These are phyloP conservation scores for Geotrichum carabidarum DNA, from an alignment of 1,139 yeast species.

Conservation along the genomic window DNA sequence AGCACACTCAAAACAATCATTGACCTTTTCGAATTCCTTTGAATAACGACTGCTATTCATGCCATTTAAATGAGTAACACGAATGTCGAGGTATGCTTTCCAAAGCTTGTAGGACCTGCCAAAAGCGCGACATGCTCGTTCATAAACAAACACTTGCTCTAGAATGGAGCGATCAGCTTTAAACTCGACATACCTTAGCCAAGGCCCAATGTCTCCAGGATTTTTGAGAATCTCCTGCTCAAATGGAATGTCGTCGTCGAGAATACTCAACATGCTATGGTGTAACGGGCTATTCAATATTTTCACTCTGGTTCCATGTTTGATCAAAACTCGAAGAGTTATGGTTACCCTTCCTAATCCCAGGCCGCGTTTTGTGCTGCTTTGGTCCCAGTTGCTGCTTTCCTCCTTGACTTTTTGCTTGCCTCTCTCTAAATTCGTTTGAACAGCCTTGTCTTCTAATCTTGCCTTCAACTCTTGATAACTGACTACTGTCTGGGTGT, in stretches of 20 bases:
- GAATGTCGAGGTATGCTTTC: slow-evolving; percentile 47
- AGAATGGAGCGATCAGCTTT: slow-evolving; percentile 36
- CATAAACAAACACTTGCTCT: slow-evolving; percentile 45
- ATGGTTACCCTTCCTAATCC: slow-evolving; percentile 13
- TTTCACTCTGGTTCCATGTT: not conserved
- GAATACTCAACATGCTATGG: slow-evolving; percentile 14
- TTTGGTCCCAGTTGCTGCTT: slow-evolving; percentile 11
- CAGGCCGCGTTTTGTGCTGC: slow-evolving; percentile 8
- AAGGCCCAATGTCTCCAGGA: slow-evolving; percentile 44
- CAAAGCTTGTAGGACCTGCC: slow-evolving; percentile 55
- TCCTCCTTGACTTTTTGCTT: not conserved
- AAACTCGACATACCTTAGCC: slow-evolving; percentile 52
- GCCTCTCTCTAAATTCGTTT: not conserved
- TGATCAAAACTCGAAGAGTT: not conserved
- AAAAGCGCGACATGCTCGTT: slow-evolving; percentile 49
- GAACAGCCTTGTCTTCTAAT: not conserved
- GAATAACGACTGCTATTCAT: slow-evolving; percentile 34
- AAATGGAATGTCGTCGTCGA: slow-evolving; percentile 40
- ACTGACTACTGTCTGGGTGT: not conserved
- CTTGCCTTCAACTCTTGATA: not conserved
- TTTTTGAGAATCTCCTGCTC: slow-evolving; percentile 47
- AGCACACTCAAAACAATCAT: slow-evolving; percentile 46
- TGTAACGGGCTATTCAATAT: not conserved
- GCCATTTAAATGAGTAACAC: slow-evolving; percentile 37
- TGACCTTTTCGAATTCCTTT: slow-evolving; percentile 39